Percentiles rank a stretch among this genome's conserved stretches.
These are phyloP conservation scores for Crithidia thermophila DNA, from an alignment of 208 protist genomes.

Conservation along the genomic window DNA sequence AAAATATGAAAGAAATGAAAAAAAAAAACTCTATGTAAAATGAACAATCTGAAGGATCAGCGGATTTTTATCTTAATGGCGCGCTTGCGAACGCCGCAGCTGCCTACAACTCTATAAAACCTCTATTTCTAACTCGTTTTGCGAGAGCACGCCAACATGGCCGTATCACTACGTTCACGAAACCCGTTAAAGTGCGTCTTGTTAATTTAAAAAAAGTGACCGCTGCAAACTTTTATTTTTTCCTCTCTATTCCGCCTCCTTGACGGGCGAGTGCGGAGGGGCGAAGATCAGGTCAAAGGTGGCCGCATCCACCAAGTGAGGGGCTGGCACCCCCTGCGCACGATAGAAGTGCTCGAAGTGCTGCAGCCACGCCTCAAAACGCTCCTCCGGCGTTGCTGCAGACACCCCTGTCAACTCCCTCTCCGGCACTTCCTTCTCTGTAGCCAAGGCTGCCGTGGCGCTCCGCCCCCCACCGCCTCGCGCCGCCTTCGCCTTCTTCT, in stretches of 20 bases:
- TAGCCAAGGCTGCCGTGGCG: neutral
- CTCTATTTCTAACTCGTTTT: no score
- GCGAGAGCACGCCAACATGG: no score
- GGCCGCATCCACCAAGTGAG: slow-evolving; percentile 44
- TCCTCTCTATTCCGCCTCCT: no score
- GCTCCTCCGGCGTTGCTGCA: slow-evolving; percentile 1
- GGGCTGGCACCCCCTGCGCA: slow-evolving; percentile 34
- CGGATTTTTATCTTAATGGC: neutral
- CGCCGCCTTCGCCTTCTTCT: neutral
- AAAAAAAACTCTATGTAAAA: slow-evolving; percentile 1
- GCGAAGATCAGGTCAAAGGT: slow-evolving; percentile 61
- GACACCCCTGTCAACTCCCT: neutral
- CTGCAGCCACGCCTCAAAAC: slow-evolving; percentile 44
- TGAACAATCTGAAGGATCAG: neutral
- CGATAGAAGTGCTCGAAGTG: slow-evolving; percentile 41
- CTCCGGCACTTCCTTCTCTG: neutral
- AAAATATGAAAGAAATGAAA: slow-evolving; percentile 18
- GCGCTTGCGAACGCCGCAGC: neutral
- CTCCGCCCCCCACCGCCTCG: neutral
- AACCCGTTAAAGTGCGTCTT: no score
- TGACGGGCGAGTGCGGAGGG: slow-evolving; percentile 1
- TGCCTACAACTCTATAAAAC: neutral
- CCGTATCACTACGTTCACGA: no score
- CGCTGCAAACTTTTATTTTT: no score
- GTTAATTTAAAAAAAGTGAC: no score